Evolutionary conservation across 495 filamentous ascomycete genomes (phyloP).

Genomic region (Physcia stellaris): DNA sequence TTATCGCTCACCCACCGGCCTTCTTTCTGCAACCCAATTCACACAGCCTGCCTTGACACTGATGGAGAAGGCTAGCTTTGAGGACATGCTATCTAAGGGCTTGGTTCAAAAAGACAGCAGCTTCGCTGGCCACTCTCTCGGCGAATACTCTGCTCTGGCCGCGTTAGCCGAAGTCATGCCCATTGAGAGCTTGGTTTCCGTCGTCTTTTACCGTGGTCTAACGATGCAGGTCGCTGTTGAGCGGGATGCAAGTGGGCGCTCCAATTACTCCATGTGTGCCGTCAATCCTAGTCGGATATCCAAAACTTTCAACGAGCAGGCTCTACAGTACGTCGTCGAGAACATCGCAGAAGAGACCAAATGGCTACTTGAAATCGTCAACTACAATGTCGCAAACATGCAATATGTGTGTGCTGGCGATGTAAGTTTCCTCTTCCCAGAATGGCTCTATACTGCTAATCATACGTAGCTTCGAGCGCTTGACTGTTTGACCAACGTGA

Average conservation of each 20-base stretch:
- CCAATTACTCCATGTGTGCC: constrained; percentile 97
- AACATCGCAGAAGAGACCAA: constrained; percentile 82
- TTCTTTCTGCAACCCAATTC: constrained; percentile 96
- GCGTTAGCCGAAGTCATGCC: constrained; percentile 98
- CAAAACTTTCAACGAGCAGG: constrained; percentile 95
- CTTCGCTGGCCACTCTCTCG: constrained; percentile 95
- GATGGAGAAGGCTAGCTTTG: constrained; percentile 99
- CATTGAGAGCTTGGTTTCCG: constrained; percentile 93
- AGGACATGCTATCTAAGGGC: constrained; percentile 96
- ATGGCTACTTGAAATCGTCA: constrained; percentile 97
- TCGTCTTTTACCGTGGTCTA: constrained; percentile 96
- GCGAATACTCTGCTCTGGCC: constrained; percentile 94
- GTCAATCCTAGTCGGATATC: constrained; percentile 96
- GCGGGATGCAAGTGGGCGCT: constrained; percentile 80
- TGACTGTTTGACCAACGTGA: constrained; percentile 81
- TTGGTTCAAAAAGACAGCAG: constrained; percentile 90
- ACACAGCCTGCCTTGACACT: constrained; percentile 93
- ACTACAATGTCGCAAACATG: constrained; percentile 96
- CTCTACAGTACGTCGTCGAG: constrained; percentile 87
- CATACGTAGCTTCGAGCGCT: constrained; percentile 59
- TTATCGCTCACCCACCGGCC: constrained; percentile 86
- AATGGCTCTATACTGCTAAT: constrained; percentile 18
- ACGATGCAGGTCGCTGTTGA: constrained; percentile 99
- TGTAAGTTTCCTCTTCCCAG: constrained; percentile 20
- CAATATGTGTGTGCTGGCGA: constrained; percentile 98